Conservation (phyloP, 768 basidiomycete genomes). For the Mycena rosella region DNA sequence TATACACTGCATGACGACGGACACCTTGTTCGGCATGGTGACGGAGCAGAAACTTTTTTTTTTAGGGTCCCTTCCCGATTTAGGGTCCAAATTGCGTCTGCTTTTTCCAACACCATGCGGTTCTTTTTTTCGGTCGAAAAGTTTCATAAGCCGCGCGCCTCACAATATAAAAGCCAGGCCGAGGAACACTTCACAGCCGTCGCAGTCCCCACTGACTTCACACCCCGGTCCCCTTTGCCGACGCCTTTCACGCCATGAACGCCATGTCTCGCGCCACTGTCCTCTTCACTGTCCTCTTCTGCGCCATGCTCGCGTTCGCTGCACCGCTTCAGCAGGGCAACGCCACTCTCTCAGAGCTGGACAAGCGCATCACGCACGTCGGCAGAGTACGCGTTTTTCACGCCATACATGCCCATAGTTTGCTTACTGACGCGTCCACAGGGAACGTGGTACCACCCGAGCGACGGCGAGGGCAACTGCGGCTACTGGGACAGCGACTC, state of each 20-base stretch:
- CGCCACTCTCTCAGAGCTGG: constrained; percentile 49
- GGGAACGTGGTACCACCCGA: constrained; percentile 75
- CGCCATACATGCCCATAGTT: constrained; percentile 1
- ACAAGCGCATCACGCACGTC: constrained; percentile 64
- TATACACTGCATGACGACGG: no score
- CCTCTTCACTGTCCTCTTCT: constrained; percentile 46
- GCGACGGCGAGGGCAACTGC: constrained; percentile 67
- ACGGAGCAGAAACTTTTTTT: no score
- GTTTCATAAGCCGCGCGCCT: constrained; percentile 30
- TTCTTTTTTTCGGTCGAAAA: constrained; percentile 14
- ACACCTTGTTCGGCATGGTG: no score
- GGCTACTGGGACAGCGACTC: constrained; percentile 62
- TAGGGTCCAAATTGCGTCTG: constrained; percentile 14
- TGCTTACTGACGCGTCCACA: constrained; percentile 42
- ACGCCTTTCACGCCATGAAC: constrained; percentile 14
- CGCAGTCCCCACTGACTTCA: constrained; percentile 29
- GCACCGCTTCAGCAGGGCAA: constrained; percentile 56
- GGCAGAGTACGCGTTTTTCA: constrained; percentile 64
- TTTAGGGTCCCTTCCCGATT: constrained; percentile 16
- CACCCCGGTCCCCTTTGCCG: constrained; percentile 15
- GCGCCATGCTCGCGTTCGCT: constrained; percentile 49
- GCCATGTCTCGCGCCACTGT: constrained; percentile 56
- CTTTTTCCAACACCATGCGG: constrained; percentile 12
- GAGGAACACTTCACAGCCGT: constrained; percentile 30
- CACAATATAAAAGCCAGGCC: constrained; percentile 38